phyloP scores from a whole-genome alignment of 2,329 filamentous ascomycete genomes.

The Colletotrichum tanaceti region DNA sequence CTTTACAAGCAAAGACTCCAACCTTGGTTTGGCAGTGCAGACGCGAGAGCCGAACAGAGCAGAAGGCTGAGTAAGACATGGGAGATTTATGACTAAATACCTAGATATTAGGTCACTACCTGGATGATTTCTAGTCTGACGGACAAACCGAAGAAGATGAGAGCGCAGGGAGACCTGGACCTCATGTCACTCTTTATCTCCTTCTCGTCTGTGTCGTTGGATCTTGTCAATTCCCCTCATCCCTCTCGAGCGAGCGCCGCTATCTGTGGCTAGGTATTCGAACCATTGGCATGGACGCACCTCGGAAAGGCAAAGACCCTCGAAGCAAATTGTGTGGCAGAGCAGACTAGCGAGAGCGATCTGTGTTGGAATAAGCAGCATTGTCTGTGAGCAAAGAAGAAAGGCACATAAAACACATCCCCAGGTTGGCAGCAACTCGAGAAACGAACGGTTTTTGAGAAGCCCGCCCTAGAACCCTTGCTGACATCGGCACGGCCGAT shows the following conservation, averaged over 20 bases:
- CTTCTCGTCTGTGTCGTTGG: neutral
- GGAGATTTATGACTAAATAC: too few species aligned
- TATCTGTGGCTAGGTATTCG: neutral
- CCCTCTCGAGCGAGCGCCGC: conserved; percentile 4
- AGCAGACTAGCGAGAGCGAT: conserved; percentile 17
- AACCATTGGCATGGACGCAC: conserved; percentile 4
- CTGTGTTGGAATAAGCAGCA: conserved; percentile 13
- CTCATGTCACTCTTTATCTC: neutral
- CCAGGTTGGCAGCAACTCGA: conserved; percentile 13
- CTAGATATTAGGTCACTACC: too few species aligned
- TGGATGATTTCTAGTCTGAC: too few species aligned
- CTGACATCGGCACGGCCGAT: conserved; percentile 33
- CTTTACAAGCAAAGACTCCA: neutral
- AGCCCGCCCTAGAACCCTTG: neutral
- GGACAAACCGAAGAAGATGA: neutral
- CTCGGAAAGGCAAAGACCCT: conserved; percentile 3
- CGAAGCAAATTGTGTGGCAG: conserved; percentile 21
- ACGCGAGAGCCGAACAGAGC: conserved; percentile 10
- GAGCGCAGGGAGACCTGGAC: too few species aligned
- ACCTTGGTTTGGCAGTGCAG: conserved; percentile 6
- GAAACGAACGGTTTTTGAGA: neutral
- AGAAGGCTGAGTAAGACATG: neutral
- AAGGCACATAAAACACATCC: neutral
- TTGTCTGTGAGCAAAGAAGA: conserved; percentile 16
- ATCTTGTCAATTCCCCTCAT: neutral